A percentile compares a stretch with the other conserved stretches of the same genome.
These are phyloP conservation scores for Knoxia roxburghii DNA, from an alignment of 257 asterid genomes.

Conservation along the genomic window DNA sequence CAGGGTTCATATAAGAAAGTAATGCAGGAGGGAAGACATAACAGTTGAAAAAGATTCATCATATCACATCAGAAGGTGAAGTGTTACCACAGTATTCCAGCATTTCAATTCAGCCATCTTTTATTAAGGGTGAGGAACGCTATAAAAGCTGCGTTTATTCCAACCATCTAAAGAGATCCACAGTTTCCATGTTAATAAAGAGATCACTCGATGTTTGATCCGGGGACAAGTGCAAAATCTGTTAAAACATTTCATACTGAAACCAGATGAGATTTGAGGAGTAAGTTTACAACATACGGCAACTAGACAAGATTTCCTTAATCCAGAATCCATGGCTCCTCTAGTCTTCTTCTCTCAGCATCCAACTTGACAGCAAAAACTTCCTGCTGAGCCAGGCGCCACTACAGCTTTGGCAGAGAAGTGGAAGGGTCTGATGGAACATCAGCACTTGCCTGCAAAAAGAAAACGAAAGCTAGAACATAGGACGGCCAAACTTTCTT, in stretches of 20 bases:
- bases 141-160: not conserved
- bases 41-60: too few relatives aligned
- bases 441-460: slow-evolving; percentile 59
- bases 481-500: not conserved
- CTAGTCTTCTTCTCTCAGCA: not conserved
- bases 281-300: not conserved
- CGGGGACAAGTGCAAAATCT: not conserved
- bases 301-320: not conserved
- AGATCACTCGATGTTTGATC: not conserved
- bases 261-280: not conserved
- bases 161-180: not conserved
- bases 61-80: too few relatives aligned
- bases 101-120: not conserved
- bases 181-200: not conserved
- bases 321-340: not conserved
- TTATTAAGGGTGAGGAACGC: not conserved
- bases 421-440: slow-evolving; percentile 58
- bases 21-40: too few relatives aligned
- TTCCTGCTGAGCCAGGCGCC: not conserved
- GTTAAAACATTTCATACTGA: not conserved
- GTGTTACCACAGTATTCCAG: not conserved
- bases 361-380: not conserved
- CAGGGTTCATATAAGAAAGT: too few relatives aligned
- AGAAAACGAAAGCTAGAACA: not conserved
- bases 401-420: slow-evolving; percentile 52